Evolutionary conservation across 345 rosid genomes (phyloP).

Genomic region (Nephelium lappaceum): DNA sequence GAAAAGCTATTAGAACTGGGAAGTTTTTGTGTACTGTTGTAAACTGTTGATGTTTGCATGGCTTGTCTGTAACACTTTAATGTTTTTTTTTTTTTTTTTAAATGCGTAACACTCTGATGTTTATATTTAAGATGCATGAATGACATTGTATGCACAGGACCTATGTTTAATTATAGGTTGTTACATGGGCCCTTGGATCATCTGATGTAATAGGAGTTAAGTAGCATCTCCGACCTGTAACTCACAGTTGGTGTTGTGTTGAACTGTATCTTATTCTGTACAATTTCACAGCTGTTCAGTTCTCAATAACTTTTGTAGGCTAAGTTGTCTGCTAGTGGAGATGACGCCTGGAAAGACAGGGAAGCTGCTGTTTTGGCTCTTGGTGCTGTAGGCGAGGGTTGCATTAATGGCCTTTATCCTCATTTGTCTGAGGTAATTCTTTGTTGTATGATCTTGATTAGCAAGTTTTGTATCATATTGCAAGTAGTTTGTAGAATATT

Average conservation of each 20-base stretch:
- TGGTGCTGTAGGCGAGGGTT: conserved; percentile 94
- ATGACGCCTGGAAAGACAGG: conserved; percentile 94
- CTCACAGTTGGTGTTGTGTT: not conserved
- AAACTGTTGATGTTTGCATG: not conserved
- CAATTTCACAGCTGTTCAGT: not conserved
- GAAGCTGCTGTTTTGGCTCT: conserved; percentile 98
- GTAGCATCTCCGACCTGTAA: not conserved
- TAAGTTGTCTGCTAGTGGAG: conserved; percentile 69
- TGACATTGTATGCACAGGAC: not conserved
- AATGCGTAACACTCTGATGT: too few relatives aligned
- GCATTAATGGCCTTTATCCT: conserved; percentile 95
- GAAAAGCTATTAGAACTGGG: not conserved
- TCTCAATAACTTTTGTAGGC: conserved; percentile 48
- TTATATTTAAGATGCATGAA: not conserved
- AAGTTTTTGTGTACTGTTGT: not conserved
- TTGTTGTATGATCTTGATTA: conserved; percentile 19
- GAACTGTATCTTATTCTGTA: not conserved
- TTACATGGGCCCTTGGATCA: not conserved
- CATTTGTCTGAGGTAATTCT: conserved; percentile 68
- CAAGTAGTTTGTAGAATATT: not conserved
- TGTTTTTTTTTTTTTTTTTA: too few relatives aligned
- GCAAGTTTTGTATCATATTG: conserved; percentile 5
- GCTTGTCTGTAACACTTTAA: not conserved
- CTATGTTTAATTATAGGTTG: not conserved
- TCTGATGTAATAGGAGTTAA: not conserved